Evolutionary conservation across 805 yeast species (phyloP).

Genomic region (Suhomyces tanzawaensis): DNA sequence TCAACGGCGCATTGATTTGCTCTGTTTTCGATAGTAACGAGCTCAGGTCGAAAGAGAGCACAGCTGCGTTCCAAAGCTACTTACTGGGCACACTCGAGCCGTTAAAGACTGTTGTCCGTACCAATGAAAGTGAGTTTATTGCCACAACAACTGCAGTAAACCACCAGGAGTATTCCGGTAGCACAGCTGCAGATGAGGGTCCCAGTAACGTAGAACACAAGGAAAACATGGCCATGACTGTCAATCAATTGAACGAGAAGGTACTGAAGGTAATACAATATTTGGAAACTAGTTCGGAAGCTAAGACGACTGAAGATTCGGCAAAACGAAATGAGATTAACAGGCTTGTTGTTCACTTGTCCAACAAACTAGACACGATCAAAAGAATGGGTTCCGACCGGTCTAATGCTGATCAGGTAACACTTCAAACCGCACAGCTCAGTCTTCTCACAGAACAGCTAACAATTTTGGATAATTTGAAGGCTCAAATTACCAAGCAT

Average conservation of each 20-base stretch:
- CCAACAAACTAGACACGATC: conserved; percentile 20
- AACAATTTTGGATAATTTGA: conserved; percentile 20
- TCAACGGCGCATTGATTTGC: conserved; percentile 7
- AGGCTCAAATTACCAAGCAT: conserved; percentile 14
- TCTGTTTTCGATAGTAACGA: conserved; percentile 6
- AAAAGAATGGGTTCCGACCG: conserved; percentile 7
- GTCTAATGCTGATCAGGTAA: conserved; percentile 7
- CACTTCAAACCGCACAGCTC: conserved; percentile 26
- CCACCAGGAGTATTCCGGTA: conserved; percentile 20
- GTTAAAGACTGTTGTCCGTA: conserved; percentile 16
- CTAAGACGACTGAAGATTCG: conserved; percentile 8
- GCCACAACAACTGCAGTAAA: conserved; percentile 32
- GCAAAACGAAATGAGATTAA: conserved; percentile 18
- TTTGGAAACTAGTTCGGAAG: conserved; percentile 3
- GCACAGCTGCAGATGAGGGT: conserved; percentile 1
- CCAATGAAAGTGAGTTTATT: conserved; percentile 32
- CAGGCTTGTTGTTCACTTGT: conserved; percentile 25
- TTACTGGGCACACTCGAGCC: neutral
- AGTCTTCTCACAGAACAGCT: conserved; percentile 31
- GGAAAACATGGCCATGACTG: conserved; percentile 11
- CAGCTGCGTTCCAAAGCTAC: neutral
- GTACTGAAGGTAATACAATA: conserved; percentile 22
- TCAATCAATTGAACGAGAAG: conserved; percentile 23
- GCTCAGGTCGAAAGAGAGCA: neutral
- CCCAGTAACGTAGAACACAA: conserved; percentile 9